Conservation (phyloP, 164 flowering plant genomes). For the Nelumbo lutea region DNA sequence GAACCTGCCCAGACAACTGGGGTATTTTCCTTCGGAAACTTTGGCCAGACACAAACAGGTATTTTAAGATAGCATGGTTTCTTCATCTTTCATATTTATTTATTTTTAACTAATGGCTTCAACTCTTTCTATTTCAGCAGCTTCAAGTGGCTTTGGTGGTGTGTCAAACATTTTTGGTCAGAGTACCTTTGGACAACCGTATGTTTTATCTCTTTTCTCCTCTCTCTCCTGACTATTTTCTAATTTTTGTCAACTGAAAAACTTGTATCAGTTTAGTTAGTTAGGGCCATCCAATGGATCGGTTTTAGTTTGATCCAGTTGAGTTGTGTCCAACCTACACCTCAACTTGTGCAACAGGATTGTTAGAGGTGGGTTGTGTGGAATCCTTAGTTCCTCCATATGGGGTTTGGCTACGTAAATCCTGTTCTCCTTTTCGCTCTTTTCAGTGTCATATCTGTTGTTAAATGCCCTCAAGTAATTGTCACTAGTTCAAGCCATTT, state of each 20-base stretch:
- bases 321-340: background rate
- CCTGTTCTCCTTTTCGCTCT: background rate
- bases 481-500: too few relatives aligned
- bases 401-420: background rate
- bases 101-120: conserved; percentile 8
- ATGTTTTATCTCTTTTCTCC: conserved; percentile 19
- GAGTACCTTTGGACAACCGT: conserved; percentile 57
- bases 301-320: background rate
- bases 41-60: conserved; percentile 72
- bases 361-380: background rate
- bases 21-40: conserved; percentile 45
- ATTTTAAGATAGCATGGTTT: background rate
- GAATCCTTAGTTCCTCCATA: background rate
- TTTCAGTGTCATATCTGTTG: too few relatives aligned
- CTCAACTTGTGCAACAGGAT: background rate
- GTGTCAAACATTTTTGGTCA: conserved; percentile 45
- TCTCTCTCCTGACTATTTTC: background rate
- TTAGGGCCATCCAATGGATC: background rate
- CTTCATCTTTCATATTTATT: background rate
- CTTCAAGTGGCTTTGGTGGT: conserved; percentile 44
- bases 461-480: too few relatives aligned
- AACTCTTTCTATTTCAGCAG: conserved; percentile 25
- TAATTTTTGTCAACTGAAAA: background rate
- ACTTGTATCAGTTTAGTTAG: background rate
- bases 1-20: conserved; percentile 53